Evolutionary conservation across 2,329 filamentous ascomycete species (phyloP), one percentile per base, ranked within the genome.

Genomic region (Microcyclosporella mali): DNA sequence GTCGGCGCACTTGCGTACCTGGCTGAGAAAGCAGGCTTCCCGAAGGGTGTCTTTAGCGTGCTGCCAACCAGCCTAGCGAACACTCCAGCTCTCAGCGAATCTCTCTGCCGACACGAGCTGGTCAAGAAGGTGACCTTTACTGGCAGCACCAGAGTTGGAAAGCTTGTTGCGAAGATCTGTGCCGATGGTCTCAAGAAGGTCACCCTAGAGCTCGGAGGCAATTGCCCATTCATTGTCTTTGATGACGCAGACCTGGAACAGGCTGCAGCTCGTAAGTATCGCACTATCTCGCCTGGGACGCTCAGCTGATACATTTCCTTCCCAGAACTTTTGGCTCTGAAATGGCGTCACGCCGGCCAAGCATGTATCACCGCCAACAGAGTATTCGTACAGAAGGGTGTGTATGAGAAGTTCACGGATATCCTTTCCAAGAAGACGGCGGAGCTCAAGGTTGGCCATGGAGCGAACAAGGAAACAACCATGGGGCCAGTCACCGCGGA

Each of bases 351-450:
- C 56, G 78, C 79, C 2, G 79, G 79, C 2, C 79, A 83, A 60
- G 77, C 78, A 2, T 83, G 80, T 53, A 76, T 83, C 47, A 78
- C 78, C 0, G 79, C 79, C 6, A 83, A 83, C 56, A 70, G 80
- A 1, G 73, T 84, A 19, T 82, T 79, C 57, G 75, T 84, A 2
- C 80, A 84, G 58, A 69, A 67, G 2, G 73, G 72, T 10, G 72
- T 86, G 7, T 79, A 81, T 60, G 76, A 81, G 29, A 68, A 69
- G 28, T 82, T 84, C 52, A 68, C 80, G 3, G 64, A 73, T 1
- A 66, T 75, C 35, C 66, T 84, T 4, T 68, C 73, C 1, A 69
- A 73, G 30, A 69, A 69, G 47, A 77, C 75, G 1, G 64, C 68
- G 12, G 66, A 69, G 45, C 69, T 85, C 10, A 73, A 76, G 25